Evolutionary conservation across 2,329 filamentous ascomycete species (phyloP).

Genomic region (Ophiostoma tasmaniense): DNA sequence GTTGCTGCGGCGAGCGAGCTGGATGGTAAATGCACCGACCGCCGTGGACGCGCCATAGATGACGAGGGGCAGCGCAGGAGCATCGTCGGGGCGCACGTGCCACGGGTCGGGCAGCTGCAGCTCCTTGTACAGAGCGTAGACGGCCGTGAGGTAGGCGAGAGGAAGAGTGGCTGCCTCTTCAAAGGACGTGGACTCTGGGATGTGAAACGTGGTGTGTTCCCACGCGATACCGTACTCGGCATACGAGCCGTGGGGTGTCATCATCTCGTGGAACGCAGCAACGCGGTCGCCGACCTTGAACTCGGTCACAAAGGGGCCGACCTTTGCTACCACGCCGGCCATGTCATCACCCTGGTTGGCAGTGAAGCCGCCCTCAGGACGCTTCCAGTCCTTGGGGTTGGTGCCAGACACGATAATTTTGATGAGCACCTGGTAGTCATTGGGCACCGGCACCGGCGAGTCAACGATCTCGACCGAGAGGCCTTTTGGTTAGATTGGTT

Average conservation of each 20-base stretch:
- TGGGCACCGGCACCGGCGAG: constrained; percentile 32
- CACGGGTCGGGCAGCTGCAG: constrained; percentile 34
- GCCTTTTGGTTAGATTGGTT: constrained; percentile 19
- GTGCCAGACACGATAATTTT: constrained; percentile 30
- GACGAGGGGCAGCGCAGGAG: constrained; percentile 22
- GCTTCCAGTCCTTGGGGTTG: constrained; percentile 42
- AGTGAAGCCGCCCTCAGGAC: constrained; percentile 19
- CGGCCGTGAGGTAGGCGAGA: constrained; percentile 36
- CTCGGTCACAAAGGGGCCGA: constrained; percentile 47
- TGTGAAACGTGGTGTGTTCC: constrained; percentile 35
- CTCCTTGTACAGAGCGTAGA: constrained; percentile 30
- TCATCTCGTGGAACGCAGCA: constrained; percentile 41
- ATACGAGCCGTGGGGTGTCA: constrained; percentile 28
- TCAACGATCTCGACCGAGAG: constrained; percentile 32
- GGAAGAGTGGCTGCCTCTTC: constrained; percentile 37
- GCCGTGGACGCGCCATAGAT: constrained; percentile 41
- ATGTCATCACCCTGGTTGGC: constrained; percentile 47
- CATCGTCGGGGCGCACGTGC: constrained; percentile 28
- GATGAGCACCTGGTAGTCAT: constrained; percentile 23
- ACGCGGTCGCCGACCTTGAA: constrained; percentile 51
- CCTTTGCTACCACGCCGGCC: constrained; percentile 44
- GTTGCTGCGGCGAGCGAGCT: constrained; percentile 39
- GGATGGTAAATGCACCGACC: constrained; percentile 44
- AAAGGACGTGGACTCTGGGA: constrained; percentile 31
- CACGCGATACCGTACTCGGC: constrained; percentile 37